These are phyloP conservation scores for Leucosporidium scottii DNA, from an alignment of 768 basidiomycete genomes.

Conservation along the genomic window DNA sequence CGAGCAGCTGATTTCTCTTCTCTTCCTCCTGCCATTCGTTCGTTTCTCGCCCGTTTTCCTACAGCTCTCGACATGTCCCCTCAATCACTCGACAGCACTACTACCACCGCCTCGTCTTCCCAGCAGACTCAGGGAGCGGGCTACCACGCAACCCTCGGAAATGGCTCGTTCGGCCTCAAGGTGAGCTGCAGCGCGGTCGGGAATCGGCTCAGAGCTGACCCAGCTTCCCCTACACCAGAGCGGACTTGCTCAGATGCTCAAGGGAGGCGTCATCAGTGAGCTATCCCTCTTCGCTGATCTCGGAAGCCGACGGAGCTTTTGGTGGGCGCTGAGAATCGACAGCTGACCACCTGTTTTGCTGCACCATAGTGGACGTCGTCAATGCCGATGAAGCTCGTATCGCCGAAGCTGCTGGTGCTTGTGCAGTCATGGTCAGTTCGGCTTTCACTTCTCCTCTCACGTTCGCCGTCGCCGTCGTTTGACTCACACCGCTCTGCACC, in stretches of 20 bases:
- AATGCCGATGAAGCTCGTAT: constrained; percentile 78
- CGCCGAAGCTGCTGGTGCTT: constrained; percentile 94
- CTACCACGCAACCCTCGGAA: background rate
- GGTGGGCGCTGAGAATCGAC: background rate
- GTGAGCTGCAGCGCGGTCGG: background rate
- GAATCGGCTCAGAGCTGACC: background rate
- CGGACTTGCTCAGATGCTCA: constrained; percentile 85
- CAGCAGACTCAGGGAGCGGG: too few relatives aligned
- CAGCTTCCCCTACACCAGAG: constrained; percentile 4
- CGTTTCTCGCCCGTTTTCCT: background rate
- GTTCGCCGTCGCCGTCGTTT: constrained; percentile 3
- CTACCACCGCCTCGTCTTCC: background rate
- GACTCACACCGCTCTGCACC: constrained; percentile 5
- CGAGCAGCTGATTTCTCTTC: too few relatives aligned
- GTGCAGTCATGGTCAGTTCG: constrained; percentile 71
- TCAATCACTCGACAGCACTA: background rate
- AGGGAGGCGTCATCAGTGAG: constrained; percentile 67
- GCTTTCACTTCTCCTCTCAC: too few relatives aligned
- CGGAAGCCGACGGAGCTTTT: constrained; percentile 3
- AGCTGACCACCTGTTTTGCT: constrained; percentile 24
- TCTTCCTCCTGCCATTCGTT: too few relatives aligned
- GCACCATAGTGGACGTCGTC: constrained; percentile 73
- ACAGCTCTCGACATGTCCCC: background rate
- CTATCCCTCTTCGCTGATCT: too few relatives aligned
- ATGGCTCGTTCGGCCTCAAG: constrained; percentile 24